Evolutionary conservation across 2,329 filamentous ascomycete species (phyloP).

Genomic region (Dactylellina haptotyla): DNA sequence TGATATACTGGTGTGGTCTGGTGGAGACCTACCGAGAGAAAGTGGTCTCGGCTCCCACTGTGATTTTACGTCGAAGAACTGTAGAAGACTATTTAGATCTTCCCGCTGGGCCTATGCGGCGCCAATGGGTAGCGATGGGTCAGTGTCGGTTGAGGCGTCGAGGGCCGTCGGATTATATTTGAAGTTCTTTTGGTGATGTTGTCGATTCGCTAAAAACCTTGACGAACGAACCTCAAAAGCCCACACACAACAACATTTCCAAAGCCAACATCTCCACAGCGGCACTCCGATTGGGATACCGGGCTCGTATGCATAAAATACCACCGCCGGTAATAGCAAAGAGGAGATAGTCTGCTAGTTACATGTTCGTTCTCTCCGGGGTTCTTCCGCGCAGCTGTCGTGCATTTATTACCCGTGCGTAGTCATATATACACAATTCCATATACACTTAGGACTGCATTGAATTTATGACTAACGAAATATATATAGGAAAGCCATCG

Average conservation of each 20-base stretch:
- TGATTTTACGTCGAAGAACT: not conserved
- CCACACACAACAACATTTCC: conserved; percentile 51
- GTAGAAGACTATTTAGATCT: conserved; percentile 1
- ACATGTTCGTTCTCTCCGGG: conserved; percentile 20
- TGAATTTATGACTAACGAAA: conserved; percentile 17
- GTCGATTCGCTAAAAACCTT: conserved; percentile 53
- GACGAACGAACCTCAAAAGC: conserved; percentile 22
- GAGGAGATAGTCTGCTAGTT: conserved; percentile 12
- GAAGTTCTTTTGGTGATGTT: not conserved
- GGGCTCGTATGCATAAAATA: not conserved
- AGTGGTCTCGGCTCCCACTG: conserved; percentile 4
- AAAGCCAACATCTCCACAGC: not conserved
- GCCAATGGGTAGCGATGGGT: conserved; percentile 3
- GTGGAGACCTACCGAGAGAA: not conserved
- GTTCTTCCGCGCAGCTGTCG: not conserved
- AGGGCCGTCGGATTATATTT: not conserved
- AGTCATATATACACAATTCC: not conserved
- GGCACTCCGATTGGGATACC: not conserved
- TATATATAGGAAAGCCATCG: conserved; percentile 8
- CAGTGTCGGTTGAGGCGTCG: not conserved
- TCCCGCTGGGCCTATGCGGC: conserved; percentile 22
- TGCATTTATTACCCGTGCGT: not conserved
- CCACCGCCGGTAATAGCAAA: not conserved
- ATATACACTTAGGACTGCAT: not conserved
- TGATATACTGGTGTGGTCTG: too few species aligned